Conservation (phyloP, 345 rosid species). For the Eucalyptus pauciflora region DNA sequence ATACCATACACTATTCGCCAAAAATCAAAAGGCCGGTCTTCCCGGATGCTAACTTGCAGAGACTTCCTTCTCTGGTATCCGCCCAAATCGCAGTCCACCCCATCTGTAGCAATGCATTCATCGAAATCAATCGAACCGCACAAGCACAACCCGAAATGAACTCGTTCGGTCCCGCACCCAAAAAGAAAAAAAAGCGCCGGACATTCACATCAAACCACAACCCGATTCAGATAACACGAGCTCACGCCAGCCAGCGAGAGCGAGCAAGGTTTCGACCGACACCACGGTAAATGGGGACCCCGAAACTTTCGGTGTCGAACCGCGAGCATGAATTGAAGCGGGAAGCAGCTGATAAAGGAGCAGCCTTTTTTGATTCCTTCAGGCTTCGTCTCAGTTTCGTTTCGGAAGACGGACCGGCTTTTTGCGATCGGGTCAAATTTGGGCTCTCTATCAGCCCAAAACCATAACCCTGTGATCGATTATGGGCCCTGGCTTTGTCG, state of each 20-base stretch:
- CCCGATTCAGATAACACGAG: neutral
- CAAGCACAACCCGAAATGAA: neutral
- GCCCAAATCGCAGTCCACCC: neutral
- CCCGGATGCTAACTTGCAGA: neutral
- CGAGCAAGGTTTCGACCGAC: neutral
- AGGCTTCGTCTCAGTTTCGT: neutral
- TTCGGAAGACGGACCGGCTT: neutral
- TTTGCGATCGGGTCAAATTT: neutral
- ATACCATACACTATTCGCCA: slow-evolving; percentile 27
- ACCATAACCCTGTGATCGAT: neutral
- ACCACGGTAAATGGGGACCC: neutral
- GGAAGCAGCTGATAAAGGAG: neutral
- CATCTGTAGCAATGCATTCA: neutral
- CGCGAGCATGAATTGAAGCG: neutral
- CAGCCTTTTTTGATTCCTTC: neutral
- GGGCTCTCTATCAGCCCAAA: neutral
- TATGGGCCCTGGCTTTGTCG: neutral
- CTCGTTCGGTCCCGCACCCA: neutral
- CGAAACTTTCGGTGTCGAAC: neutral
- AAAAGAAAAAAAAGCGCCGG: neutral
- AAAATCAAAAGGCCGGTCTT: neutral
- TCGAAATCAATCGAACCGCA: neutral
- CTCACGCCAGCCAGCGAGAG: neutral
- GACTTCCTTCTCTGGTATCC: neutral
- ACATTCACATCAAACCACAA: neutral